These are phyloP conservation scores for Digitaria exilis DNA, from an alignment of 202 grass and related monocot species.

Conservation along the genomic window DNA sequence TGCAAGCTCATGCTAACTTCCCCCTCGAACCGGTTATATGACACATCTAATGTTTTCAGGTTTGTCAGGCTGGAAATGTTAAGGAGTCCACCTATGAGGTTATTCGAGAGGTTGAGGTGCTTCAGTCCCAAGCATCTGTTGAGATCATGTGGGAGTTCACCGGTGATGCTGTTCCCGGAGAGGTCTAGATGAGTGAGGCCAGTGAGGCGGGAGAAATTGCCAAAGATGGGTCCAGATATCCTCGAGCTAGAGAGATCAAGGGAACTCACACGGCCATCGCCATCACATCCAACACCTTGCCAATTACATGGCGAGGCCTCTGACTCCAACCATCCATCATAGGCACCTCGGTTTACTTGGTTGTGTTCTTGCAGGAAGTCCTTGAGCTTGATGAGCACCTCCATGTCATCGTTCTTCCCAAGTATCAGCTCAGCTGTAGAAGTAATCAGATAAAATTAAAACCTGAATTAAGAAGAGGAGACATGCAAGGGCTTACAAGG, in stretches of 20 bases:
- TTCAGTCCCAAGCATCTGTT: not conserved
- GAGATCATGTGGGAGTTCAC: not conserved
- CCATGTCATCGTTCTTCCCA: slow-evolving; percentile 33
- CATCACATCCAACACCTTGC: slow-evolving; percentile 48
- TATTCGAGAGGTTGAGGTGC: slow-evolving; percentile 48
- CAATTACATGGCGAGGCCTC: slow-evolving; percentile 46
- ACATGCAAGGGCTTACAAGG: not conserved
- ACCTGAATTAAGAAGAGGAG: not conserved
- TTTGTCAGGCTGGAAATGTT: slow-evolving; percentile 42
- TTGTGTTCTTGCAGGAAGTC: slow-evolving; percentile 32
- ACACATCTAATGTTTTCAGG: slow-evolving; percentile 45
- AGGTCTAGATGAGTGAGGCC: not conserved
- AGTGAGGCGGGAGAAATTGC: slow-evolving; percentile 27
- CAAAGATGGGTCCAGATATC: slow-evolving; percentile 54
- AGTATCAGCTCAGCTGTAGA: not conserved
- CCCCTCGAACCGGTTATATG: slow-evolving; percentile 43
- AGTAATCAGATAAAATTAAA: not conserved
- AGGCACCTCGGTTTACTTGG: slow-evolving; percentile 35
- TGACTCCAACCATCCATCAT: slow-evolving; percentile 38
- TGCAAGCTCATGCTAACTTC: slow-evolving; percentile 18
- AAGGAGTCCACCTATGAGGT: slow-evolving; percentile 38
- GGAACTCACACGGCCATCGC: not conserved
- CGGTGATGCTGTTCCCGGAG: slow-evolving; percentile 21
- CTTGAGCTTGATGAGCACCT: slow-evolving; percentile 49
- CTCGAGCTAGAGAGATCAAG: slow-evolving; percentile 49